Evolutionary conservation across 768 basidiomycete genomes (phyloP).

Genomic region (Russula ochroleuca): DNA sequence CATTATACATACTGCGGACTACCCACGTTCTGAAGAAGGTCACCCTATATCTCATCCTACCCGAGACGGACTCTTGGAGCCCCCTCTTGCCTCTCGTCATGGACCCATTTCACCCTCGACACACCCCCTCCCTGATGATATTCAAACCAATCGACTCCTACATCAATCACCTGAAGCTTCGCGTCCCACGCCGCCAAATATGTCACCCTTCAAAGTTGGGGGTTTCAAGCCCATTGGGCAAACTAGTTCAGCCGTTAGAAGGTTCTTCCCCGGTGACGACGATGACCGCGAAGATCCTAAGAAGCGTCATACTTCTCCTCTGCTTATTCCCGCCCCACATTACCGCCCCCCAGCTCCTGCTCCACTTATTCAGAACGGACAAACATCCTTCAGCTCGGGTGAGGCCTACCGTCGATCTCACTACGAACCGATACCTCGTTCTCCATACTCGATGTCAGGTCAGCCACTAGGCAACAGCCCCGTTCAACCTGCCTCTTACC

Average conservation of each 20-base stretch:
- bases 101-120: conserved; percentile 8
- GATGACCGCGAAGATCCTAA: conserved; percentile 43
- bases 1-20: not conserved
- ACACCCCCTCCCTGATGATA: conserved; percentile 8
- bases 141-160: conserved; percentile 13
- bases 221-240: conserved; percentile 67
- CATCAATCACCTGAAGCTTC: conserved; percentile 10
- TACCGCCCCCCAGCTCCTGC: conserved; percentile 23
- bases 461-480: conserved; percentile 20
- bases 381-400: conserved; percentile 7
- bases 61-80: conserved; percentile 15
- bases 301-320: conserved; percentile 18
- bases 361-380: conserved; percentile 22
- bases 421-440: conserved; percentile 20
- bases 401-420: conserved; percentile 21
- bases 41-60: conserved; percentile 1
- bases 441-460: conserved; percentile 14
- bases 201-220: conserved; percentile 37
- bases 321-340: conserved; percentile 20
- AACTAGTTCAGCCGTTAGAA: conserved; percentile 55
- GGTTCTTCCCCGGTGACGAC: conserved; percentile 81
- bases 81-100: conserved; percentile 15
- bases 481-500: conserved; percentile 12
- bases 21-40: conserved; percentile 8
- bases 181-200: conserved; percentile 5